phyloP scores from a whole-genome alignment of 176 grass and related monocot genomes.

The Microstegium vimineum region DNA sequence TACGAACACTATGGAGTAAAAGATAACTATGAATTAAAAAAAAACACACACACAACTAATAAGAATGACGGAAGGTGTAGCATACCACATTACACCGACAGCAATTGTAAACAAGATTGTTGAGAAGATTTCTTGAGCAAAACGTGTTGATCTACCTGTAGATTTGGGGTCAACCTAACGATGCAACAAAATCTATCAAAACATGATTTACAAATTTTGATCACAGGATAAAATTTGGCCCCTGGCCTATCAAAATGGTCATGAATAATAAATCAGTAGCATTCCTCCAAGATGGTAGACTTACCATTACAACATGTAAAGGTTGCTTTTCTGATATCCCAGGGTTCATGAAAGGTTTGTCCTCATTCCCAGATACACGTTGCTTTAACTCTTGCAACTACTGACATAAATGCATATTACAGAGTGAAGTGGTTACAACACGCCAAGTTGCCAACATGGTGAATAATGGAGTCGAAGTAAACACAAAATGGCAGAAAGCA shows the following conservation, averaged over 20 bases:
- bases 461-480: not conserved
- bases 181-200: slow-evolving; percentile 30
- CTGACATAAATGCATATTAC: slow-evolving; percentile 62
- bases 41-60: slow-evolving; percentile 1
- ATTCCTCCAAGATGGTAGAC: slow-evolving; percentile 8
- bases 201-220: not conserved
- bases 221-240: slow-evolving; percentile 5
- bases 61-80: slow-evolving; percentile 17
- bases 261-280: not conserved
- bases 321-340: slow-evolving; percentile 98
- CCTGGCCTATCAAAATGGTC: not conserved
- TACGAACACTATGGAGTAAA: slow-evolving; percentile 13
- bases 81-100: slow-evolving; percentile 84
- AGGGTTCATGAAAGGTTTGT: slow-evolving; percentile 71
- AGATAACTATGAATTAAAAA: slow-evolving; percentile 22
- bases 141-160: slow-evolving; percentile 73
- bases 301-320: slow-evolving; percentile 96
- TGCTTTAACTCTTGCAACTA: slow-evolving; percentile 99
- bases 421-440: slow-evolving; percentile 21
- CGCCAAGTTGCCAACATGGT: not conserved
- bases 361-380: slow-evolving; percentile 77
- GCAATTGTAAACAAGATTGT: slow-evolving; percentile 78
- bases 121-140: slow-evolving; percentile 84
- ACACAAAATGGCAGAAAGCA: not conserved
- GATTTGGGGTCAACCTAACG: slow-evolving; percentile 93